phyloP scores from a whole-genome alignment of 2,329 filamentous ascomycete species.

The Aureobasidium sp. region DNA sequence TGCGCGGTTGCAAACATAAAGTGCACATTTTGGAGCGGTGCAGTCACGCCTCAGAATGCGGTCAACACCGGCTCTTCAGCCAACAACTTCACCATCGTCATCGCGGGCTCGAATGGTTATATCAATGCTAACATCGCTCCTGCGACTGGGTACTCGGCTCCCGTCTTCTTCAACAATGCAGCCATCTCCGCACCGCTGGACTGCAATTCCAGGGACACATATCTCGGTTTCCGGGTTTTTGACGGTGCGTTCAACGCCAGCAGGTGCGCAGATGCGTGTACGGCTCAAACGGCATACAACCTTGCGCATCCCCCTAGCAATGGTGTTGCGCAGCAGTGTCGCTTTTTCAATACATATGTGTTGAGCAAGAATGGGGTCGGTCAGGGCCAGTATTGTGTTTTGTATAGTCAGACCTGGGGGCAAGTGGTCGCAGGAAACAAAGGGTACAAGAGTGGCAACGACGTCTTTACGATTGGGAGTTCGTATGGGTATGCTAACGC shows the following conservation, averaged over 20 bases:
- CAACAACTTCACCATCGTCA: slow-evolving; percentile 19
- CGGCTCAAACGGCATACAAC: slow-evolving; percentile 9
- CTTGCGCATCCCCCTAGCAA: slow-evolving; percentile 19
- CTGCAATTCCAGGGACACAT: slow-evolving; percentile 24
- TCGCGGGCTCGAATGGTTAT: slow-evolving; percentile 18
- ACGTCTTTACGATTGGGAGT: background rate
- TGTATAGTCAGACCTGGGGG: slow-evolving; percentile 28
- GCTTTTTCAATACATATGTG: slow-evolving; percentile 35
- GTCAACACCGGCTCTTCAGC: too few species aligned
- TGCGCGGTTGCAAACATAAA: too few species aligned
- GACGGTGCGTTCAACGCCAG: background rate
- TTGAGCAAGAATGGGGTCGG: slow-evolving; percentile 32
- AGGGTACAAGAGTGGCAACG: background rate
- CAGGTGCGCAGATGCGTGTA: slow-evolving; percentile 22
- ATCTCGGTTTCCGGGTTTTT: slow-evolving; percentile 25
- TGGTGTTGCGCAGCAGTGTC: slow-evolving; percentile 18
- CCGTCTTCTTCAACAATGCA: slow-evolving; percentile 18
- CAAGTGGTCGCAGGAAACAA: too few species aligned
- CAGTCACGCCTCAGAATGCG: too few species aligned
- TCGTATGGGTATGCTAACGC: background rate
- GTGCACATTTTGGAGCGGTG: too few species aligned
- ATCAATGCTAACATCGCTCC: background rate
- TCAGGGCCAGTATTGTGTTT: slow-evolving; percentile 33
- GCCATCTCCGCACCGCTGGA: slow-evolving; percentile 25
- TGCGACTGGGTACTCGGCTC: slow-evolving; percentile 16